Conservation (phyloP, 108 stramenopile species). For the Fragilaria crotonensis region DNA sequence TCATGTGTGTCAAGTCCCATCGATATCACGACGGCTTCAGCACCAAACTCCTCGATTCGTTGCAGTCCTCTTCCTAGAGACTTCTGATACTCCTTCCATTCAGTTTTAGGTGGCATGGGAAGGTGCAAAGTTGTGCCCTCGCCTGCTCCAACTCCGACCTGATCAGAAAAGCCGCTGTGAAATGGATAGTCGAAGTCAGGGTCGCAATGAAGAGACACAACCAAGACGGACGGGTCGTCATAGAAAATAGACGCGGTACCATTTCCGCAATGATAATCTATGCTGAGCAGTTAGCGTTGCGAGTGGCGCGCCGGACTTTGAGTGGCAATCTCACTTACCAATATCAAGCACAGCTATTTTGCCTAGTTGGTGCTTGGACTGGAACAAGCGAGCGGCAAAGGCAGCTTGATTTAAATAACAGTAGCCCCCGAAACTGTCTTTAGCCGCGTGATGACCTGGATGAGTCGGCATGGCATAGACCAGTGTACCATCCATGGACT, state of each 20-base stretch:
- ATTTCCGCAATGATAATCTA: conserved; percentile 77
- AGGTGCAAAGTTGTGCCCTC: conserved; percentile 48
- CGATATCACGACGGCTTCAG: conserved; percentile 51
- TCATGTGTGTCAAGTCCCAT: conserved; percentile 74
- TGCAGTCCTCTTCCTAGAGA: conserved; percentile 43
- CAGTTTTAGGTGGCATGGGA: conserved; percentile 53
- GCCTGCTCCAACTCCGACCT: conserved; percentile 48
- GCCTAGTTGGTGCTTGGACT: conserved; percentile 10
- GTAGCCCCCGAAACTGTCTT: conserved; percentile 77
- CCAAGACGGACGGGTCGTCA: conserved; percentile 45
- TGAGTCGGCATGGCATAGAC: conserved; percentile 63
- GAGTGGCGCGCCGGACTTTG: too few relatives aligned
- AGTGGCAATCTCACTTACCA: conserved; percentile 13
- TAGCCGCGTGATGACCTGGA: conserved; percentile 75
- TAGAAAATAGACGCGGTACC: conserved; percentile 76
- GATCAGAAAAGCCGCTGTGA: conserved; percentile 69
- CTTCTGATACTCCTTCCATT: conserved; percentile 51
- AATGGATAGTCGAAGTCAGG: conserved; percentile 78
- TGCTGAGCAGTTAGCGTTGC: too few relatives aligned
- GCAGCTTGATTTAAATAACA: conserved; percentile 79
- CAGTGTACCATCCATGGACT: conserved; percentile 4
- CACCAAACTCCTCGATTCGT: conserved; percentile 35
- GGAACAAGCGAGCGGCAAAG: conserved; percentile 41
- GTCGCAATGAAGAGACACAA: conserved; percentile 76
- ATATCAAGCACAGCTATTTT: conserved; percentile 43